Conservation (phyloP, 2,329 filamentous ascomycete species). For the Trichophyton rubrum region DNA sequence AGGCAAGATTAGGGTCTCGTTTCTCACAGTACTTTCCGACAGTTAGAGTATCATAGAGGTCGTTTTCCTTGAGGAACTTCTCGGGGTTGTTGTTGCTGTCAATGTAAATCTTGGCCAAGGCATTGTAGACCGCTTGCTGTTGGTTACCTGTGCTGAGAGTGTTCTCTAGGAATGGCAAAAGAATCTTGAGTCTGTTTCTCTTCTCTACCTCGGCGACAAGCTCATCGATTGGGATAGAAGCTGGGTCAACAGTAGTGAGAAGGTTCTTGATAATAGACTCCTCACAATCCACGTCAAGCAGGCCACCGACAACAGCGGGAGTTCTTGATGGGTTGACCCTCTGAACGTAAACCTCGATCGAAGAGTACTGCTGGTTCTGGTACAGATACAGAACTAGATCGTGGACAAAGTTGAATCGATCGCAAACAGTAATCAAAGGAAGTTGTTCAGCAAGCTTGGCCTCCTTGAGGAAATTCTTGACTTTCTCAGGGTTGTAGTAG, state of each 20-base stretch:
- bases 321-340: conserved; percentile 86
- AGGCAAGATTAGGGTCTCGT: conserved; percentile 88
- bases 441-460: conserved; percentile 84
- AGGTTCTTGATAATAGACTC: conserved; percentile 92
- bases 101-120: conserved; percentile 97
- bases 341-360: conserved; percentile 96
- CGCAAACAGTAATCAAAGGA: conserved; percentile 94
- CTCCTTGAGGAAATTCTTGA: conserved; percentile 99
- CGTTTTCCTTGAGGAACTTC: conserved; percentile 94
- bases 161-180: conserved; percentile 89
- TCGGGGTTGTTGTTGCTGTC: conserved; percentile 97
- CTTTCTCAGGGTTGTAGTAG: conserved; percentile 81
- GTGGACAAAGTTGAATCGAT: conserved; percentile 98
- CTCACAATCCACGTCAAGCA: conserved; percentile 94
- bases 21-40: conserved; percentile 99
- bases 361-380: conserved; percentile 98
- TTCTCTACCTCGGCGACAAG: conserved; percentile 91
- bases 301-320: conserved; percentile 80
- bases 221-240: conserved; percentile 83
- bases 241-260: conserved; percentile 68
- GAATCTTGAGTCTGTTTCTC: conserved; percentile 86
- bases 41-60: conserved; percentile 80
- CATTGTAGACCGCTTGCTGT: conserved; percentile 94
- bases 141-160: conserved; percentile 82
- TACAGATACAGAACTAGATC: conserved; percentile 93